Percentiles rank a stretch among this genome's conserved stretches.
These are phyloP conservation scores for Xylaria longipes DNA, from an alignment of 495 filamentous ascomycete species.

Conservation along the genomic window DNA sequence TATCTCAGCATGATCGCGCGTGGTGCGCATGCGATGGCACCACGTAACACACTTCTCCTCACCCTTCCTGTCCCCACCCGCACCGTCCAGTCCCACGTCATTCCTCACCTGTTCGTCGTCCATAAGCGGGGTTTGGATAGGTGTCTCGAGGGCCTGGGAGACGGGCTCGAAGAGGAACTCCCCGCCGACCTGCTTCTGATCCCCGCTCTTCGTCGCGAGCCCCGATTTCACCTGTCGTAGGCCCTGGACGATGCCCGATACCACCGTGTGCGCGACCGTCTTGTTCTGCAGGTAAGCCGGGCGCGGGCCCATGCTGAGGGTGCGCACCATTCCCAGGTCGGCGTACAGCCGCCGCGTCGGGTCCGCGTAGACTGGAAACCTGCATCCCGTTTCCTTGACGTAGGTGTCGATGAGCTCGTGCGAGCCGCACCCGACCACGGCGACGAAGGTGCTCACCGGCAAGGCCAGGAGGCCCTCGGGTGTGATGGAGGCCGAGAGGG, in stretches of 20 bases:
- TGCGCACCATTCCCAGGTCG: constrained; percentile 72
- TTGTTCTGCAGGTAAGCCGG: constrained; percentile 70
- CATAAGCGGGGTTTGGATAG: constrained; percentile 41
- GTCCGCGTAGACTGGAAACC: constrained; percentile 84
- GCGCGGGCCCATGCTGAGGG: constrained; percentile 63
- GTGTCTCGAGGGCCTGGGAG: constrained; percentile 37
- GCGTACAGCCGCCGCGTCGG: constrained; percentile 72
- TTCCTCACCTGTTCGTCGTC: constrained; percentile 22
- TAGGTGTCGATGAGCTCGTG: constrained; percentile 76
- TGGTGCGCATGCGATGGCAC: constrained; percentile 85
- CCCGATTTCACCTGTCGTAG: constrained; percentile 59
- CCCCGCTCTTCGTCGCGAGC: constrained; percentile 68
- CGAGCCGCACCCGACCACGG: constrained; percentile 80
- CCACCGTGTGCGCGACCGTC: constrained; percentile 50
- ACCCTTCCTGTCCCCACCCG: constrained; percentile 17
- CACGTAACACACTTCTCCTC: constrained; percentile 69
- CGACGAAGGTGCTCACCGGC: constrained; percentile 66
- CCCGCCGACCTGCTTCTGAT: constrained; percentile 75
- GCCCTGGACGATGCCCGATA: constrained; percentile 61
- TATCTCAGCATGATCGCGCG: constrained; percentile 78
- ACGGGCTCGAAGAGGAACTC: constrained; percentile 79
- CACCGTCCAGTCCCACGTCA: constrained; percentile 14
- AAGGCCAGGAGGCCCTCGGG: constrained; percentile 62
- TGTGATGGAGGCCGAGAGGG: constrained; percentile 64
- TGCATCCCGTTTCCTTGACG: constrained; percentile 64